These are phyloP conservation scores for Blastobotrys raffinosifermentans DNA, from an alignment of 1,139 yeast genomes.

Conservation along the genomic window DNA sequence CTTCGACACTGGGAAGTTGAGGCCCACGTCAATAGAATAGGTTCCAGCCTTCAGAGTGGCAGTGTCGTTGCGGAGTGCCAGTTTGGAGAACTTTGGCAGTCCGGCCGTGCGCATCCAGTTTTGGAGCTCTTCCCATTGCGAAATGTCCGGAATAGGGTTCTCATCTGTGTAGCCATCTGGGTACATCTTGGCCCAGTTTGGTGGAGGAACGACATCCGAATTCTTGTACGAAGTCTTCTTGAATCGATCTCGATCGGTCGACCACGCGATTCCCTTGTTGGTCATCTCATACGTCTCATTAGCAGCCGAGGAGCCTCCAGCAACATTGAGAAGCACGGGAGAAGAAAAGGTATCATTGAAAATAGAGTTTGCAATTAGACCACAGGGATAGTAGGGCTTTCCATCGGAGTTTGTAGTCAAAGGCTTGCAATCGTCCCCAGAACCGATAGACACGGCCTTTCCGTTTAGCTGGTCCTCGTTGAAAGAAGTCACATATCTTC, in stretches of 20 bases:
- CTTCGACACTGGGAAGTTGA: conserved; percentile 82
- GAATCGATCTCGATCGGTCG: conserved; percentile 69
- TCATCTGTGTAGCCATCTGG: conserved; percentile 89
- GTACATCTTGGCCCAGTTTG: conserved; percentile 77
- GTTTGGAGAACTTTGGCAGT: conserved; percentile 74
- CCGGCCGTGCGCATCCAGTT: conserved; percentile 99
- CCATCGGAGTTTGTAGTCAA: conserved; percentile 49
- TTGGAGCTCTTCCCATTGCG: conserved; percentile 76
- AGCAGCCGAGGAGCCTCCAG: conserved; percentile 29
- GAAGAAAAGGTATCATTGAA: conserved; percentile 77
- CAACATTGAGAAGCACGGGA: conserved; percentile 45
- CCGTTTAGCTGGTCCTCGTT: conserved; percentile 90
- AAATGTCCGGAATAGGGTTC: conserved; percentile 72
- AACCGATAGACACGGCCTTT: conserved; percentile 57
- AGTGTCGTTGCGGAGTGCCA: conserved; percentile 74
- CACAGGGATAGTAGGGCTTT: conserved; percentile 78
- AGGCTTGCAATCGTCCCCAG: conserved; percentile 89
- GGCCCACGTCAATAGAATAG: conserved; percentile 66
- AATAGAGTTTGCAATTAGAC: conserved; percentile 85
- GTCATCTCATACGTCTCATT: conserved; percentile 54
- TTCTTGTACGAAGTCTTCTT: conserved; percentile 69
- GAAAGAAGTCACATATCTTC: conserved; percentile 85
- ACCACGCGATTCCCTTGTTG: conserved; percentile 77
- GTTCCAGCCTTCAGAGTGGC: conserved; percentile 56
- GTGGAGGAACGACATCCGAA: conserved; percentile 85